Conservation (phyloP, 768 basidiomycete species). For the Xerocomus spinulosus region DNA sequence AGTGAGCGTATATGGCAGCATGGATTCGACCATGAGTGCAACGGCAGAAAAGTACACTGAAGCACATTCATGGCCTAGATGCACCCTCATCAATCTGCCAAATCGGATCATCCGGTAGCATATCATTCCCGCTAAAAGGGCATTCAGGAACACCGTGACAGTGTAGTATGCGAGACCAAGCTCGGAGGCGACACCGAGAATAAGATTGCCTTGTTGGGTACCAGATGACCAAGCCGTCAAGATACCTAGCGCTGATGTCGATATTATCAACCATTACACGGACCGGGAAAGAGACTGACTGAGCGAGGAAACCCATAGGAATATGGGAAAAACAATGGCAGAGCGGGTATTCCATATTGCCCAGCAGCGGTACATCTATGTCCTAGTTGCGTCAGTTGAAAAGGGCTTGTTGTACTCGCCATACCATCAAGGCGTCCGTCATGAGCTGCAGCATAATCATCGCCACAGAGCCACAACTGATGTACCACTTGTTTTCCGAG, state of each 20-base stretch:
- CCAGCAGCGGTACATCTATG: background rate
- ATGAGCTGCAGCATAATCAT: background rate
- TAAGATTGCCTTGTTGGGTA: background rate
- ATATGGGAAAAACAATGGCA: background rate
- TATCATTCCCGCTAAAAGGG: background rate
- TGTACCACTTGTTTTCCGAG: background rate
- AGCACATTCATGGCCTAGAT: background rate
- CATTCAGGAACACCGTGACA: background rate
- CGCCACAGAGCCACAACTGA: background rate
- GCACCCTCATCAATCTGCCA: background rate
- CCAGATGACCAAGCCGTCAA: background rate
- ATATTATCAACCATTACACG: background rate
- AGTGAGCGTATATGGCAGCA: background rate
- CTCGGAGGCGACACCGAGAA: background rate
- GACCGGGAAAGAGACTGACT: background rate
- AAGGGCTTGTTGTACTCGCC: background rate
- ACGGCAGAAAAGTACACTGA: no score
- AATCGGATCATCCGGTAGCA: background rate
- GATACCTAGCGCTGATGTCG: background rate
- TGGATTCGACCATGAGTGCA: background rate
- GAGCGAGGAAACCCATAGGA: background rate
- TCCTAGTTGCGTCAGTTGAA: background rate
- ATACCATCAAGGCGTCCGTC: background rate
- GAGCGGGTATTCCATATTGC: background rate
- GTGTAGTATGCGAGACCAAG: background rate